Conservation (phyloP, 78 protist species). For the Cavenderia fasciculata region DNA sequence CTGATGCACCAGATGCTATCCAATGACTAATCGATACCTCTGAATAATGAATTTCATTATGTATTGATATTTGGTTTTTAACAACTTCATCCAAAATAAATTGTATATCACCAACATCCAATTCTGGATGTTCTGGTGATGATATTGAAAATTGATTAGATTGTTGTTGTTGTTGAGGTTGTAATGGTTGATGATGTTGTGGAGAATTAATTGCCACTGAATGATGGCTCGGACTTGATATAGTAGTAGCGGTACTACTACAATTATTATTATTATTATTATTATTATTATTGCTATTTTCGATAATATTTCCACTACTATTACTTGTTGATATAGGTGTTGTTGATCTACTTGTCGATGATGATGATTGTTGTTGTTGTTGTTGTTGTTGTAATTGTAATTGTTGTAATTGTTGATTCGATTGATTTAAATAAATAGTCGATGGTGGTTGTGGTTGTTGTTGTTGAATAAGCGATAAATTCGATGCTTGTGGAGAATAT, state of each 20-base stretch:
- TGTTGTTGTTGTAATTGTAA: background rate
- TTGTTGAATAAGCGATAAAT: no score
- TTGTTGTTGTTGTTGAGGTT: background rate
- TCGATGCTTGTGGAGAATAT: background rate
- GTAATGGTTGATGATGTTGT: no score
- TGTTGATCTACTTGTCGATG: background rate
- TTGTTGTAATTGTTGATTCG: background rate
- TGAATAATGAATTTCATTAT: constrained; percentile 27
- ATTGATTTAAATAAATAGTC: background rate
- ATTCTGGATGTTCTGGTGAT: constrained; percentile 4
- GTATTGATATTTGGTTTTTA: constrained; percentile 29
- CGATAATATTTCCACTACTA: background rate
- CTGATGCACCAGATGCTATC: constrained; percentile 65
- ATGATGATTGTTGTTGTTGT: background rate
- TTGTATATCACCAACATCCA: constrained; percentile 16
- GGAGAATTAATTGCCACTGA: no score
- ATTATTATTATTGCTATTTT: background rate
- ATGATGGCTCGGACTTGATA: background rate
- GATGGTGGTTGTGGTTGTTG: constrained; percentile 5
- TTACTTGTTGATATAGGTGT: background rate
- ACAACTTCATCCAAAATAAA: constrained; percentile 30
- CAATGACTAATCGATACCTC: constrained; percentile 32
- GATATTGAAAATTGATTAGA: constrained; percentile 1
- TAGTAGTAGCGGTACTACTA: background rate
- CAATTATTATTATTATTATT: background rate